Evolutionary conservation across 2,329 filamentous ascomycete species (phyloP), one percentile per base, ranked within the genome.

Genomic region (Calcarisporium arbuscula): DNA sequence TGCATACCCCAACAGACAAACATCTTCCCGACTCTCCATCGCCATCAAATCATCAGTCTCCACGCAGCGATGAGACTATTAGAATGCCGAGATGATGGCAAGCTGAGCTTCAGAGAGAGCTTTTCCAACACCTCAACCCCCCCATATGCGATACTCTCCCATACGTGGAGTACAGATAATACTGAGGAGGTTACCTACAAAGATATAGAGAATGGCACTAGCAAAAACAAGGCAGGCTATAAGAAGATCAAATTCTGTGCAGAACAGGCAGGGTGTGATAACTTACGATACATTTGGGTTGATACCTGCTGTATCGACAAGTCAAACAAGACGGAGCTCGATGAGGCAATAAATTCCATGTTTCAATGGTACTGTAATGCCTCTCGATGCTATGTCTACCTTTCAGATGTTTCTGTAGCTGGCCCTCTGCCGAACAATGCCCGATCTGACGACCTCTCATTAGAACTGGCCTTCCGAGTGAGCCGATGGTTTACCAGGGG

Each of bases 231-330:
- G 26, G n/a, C n/a, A 14, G 47, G 44, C 10, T 46, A 41, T 36
- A 15, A 28, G 18, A 48, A 49, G 38, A 39, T 49, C 25, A 11
- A 28, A 8, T 31, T 36, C 2, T 38, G 29, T 20, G 41, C 43
- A 9, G 22, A 15, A 5, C 44, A 45, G 23, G 46, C 47, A 16
- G n/a, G 26, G 15, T 20, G 27, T 8, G 20, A 37, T n/a, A 44
- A 45, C 5, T 44, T 45, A 30, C 17, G 34, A 8, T 48, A 51
- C 21, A 39, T 47, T 5, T 56, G 54, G 54, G 40, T 54, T 3
- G 53, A 56, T 18, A 54, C 53, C 1, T 55, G 51, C 42, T 55
- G 53, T 40, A 48, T 44, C 30, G 44, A 46, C 38, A 47, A 46
- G 35, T 32, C 31, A 9, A 51, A 49, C 35, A 49, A 44, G 25